Base-by-base conservation (phyloP, 2,329 filamentous ascomycete genomes). In the Talaromyces sp. region DNA sequence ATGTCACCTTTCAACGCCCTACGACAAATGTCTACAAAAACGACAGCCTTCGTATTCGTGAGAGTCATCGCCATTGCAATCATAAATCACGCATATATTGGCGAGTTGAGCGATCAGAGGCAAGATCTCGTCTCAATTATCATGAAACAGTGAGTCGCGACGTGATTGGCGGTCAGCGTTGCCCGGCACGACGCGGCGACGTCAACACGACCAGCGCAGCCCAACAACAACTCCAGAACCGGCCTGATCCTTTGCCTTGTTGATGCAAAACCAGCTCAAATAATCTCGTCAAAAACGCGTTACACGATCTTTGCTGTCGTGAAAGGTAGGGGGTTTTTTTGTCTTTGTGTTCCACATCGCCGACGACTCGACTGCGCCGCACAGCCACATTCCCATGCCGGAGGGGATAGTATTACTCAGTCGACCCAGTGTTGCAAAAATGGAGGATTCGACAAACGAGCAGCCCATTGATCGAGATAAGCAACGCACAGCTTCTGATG, bases 131-230 rank as follows among this genome's bases (percentile, higher is more conserved):
- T 42, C 14, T 18, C 2, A 18, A 47, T 2, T 47, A 23, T 14
- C 40, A 27, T 27, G n/a, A 47, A 23, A 27, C 44, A 10, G 4
- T 2, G n/a, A 4, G 16, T 3, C 14, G 14, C 40, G 40, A 1
- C 40, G 23, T 47, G 44, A 53, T 53, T 53, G 50, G 50, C 50
- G 27, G 50, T 53, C 50, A 53, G 50, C 50, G 50, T 53, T 53
- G 50, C 44, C 50, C 50, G 50, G 50, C 50, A 30, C 50, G 30
- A 53, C 50, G 50, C 27, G 27, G 16, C 16, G 28, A 53, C 50
- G 50, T 53, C 27, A 53, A 53, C 50, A 53, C 27, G 6, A 10
- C 50, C 50, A 53, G 28, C 50, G 9, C 44, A 47, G n/a, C 44
- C 9, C 47, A 52, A 14, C 47, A 28, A 12, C 18, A 27, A 51